Conservation (phyloP, 1,139 yeast species). For the Scheffersomyces lignicola region DNA sequence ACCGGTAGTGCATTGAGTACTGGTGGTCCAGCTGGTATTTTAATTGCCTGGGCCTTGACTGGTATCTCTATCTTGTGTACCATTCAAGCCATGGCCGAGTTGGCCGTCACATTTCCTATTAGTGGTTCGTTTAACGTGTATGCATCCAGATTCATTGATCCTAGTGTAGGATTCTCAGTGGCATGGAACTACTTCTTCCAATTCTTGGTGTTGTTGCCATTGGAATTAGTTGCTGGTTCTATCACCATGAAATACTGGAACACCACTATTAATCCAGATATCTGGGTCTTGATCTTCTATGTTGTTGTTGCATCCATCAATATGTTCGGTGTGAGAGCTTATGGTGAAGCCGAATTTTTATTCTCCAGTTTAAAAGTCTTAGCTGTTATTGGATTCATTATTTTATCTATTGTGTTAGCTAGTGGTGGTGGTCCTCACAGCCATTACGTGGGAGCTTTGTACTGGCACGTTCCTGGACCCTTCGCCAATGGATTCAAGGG, state of each 20-base stretch:
- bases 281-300: conserved; percentile 41
- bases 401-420: conserved; percentile 40
- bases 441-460: conserved; percentile 35
- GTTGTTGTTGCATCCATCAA: conserved; percentile 36
- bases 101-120: conserved; percentile 40
- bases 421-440: conserved; percentile 42
- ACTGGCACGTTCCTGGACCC: conserved; percentile 44
- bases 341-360: conserved; percentile 46
- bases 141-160: conserved; percentile 42
- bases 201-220: conserved; percentile 31
- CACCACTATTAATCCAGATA: conserved; percentile 36
- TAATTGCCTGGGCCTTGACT: conserved; percentile 48
- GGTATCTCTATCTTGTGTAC: conserved; percentile 30
- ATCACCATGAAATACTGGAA: conserved; percentile 45
- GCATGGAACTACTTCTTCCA: conserved; percentile 48
- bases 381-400: conserved; percentile 41
- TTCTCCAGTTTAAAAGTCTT: conserved; percentile 39
- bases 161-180: conserved; percentile 43
- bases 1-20: conserved; percentile 39
- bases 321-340: conserved; percentile 42
- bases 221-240: conserved; percentile 42
- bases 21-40: conserved; percentile 69
- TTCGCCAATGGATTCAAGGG: conserved; percentile 48
- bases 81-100: conserved; percentile 43
- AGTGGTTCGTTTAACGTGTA: conserved; percentile 42